Conservation (phyloP, 805 yeast genomes). For the Komagataella kurtzmanii region DNA sequence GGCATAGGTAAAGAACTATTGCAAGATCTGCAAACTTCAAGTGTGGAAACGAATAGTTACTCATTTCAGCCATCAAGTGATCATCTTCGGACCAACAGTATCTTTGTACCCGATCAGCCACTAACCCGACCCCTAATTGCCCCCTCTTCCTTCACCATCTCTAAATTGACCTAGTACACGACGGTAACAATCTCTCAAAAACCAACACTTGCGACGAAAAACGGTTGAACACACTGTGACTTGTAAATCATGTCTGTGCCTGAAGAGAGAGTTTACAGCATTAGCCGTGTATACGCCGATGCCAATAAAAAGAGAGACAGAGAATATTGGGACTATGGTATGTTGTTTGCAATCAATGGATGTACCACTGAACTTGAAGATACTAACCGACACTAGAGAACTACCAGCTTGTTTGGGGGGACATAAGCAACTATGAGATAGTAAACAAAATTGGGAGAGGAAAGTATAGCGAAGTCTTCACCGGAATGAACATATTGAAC, state of each 20-base stretch:
- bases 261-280: background rate
- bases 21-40: background rate
- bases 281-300: slow-evolving; percentile 55
- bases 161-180: background rate
- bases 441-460: slow-evolving; percentile 82
- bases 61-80: no score
- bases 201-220: background rate
- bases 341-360: background rate
- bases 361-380: background rate
- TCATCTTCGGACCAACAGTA: no score
- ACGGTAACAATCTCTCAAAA: background rate
- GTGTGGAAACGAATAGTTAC: background rate
- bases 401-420: slow-evolving; percentile 47
- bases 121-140: background rate
- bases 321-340: slow-evolving; percentile 67
- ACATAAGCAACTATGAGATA: slow-evolving; percentile 44
- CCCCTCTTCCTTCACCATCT: background rate
- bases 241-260: slow-evolving; percentile 1
- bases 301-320: slow-evolving; percentile 55
- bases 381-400: slow-evolving; percentile 26
- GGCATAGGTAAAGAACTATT: no score
- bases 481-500: slow-evolving; percentile 59
- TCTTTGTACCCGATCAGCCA: no score
- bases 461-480: slow-evolving; percentile 90
- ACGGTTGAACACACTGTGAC: background rate